Evolutionary conservation across 2,329 filamentous ascomycete species (phyloP), one percentile per base, ranked within the genome.

Genomic region (Exophiala dermatitidis): DNA sequence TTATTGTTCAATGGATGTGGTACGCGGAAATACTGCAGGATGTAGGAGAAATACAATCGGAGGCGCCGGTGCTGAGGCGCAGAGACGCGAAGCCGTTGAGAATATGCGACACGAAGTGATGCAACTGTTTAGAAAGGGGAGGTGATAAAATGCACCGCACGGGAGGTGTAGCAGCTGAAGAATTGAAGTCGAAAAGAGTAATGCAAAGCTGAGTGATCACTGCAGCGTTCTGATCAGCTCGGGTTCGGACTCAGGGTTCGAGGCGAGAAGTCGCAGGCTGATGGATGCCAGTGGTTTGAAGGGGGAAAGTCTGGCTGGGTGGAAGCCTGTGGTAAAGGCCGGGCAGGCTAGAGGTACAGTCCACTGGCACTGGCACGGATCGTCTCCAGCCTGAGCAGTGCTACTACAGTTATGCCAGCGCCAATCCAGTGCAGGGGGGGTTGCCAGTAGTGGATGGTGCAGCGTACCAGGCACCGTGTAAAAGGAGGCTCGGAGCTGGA

Each of bases 121-220:
- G 46, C 33, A 52, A 47, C 40, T 5, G 38, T 6, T 41, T 43
- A 50, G 47, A 43, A 49, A 37, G 6, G 30, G 46, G 50, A 36
- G 30, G 42, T 34, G 34, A 28, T 41, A 28, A 28, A 41, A 41
- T 29, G 42, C 30, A 36, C 31, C 10, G 34, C 5, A 26, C 10
- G 38, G 38, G 26, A 28, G 19, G 7, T 9, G 44, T 48, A 58
- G 49, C 48, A 32, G 51, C 43, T 54, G 54, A 55, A 53, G 33
- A 26, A 44, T 43, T 42, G 37, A 49, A 46, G 49, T 40, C 40
- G 45, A 38, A 47, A 46, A 53, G 36, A 45, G 37, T 31, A 33
- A 40, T 19, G 33, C 32, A 38, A 48, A 46, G 55, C 51, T 58
- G 55, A 58, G 55, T 58, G 55, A 58, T 58, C 54, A 54, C 44